Evolutionary conservation across 768 basidiomycete genomes (phyloP), one percentile per base, ranked within the genome.

Genomic region (Mycena pura): DNA sequence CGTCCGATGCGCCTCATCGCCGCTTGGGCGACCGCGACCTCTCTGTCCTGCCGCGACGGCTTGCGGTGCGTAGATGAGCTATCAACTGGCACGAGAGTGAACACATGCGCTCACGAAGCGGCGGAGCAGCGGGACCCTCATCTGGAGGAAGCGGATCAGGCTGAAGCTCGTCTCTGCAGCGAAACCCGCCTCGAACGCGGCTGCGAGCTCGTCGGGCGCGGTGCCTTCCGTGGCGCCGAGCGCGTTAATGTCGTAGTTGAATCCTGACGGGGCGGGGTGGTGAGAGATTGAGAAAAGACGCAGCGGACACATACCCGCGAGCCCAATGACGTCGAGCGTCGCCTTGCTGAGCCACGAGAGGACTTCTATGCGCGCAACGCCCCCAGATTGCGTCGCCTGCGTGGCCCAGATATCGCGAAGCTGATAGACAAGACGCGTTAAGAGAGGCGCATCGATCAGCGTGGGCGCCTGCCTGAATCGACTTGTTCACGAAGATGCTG

Each of bases 261-360:
- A 76, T 8, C 70, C 73, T 74, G n/a, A 6, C 8, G 24, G 25
- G 24, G 34, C 19, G 11, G 17, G 24, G 7, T 32, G 2, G 2
- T 24, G 65, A 65, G 83, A 75, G 11, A 81, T 25, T 29, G 24
- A 41, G 32, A 8, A 5, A 19, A 70, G 69, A 84, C 22, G 24
- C 22, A 11, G 10, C 34, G n/a, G 25, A 69, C 80, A 83, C 66
- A 73, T 78, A 65, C 89, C 86, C 76, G 78, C 88, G 34, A 89
- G 77, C 9, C 91, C 91, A 49, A 95, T 92, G 54, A 91, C 84
- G 63, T 93, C 92, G 9, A 93, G 77, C 4, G 91, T 92, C 47
- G 84, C 83, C 55, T 83, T 84, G 39, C 84, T 86, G 3, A 93
- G 76, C 84, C 87, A 91, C 4, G 79, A 75, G 34, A 89, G 75